A percentile compares a stretch with the other conserved stretches of the same genome.
Evolutionary conservation across 805 yeast genomes (phyloP).

Genomic region (Pichia ethanolica): DNA sequence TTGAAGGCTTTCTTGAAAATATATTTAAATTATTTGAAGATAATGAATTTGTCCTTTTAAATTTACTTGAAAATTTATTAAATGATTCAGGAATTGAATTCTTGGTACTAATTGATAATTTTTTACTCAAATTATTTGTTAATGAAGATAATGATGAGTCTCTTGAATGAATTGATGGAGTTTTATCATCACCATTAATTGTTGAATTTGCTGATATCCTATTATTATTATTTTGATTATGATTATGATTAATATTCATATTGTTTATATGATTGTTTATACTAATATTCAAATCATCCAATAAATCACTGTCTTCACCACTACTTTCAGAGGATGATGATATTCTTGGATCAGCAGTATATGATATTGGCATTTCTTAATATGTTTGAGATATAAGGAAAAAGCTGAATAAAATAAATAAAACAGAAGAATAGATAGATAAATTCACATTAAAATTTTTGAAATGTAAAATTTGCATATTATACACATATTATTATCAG

Average conservation of each 20-base stretch:
- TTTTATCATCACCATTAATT: background rate
- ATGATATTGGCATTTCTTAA: background rate
- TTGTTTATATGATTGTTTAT: too few species aligned
- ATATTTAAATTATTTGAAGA: background rate
- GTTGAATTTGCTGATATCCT: background rate
- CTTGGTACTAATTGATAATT: background rate
- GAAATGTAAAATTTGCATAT: too few species aligned
- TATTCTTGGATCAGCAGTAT: background rate
- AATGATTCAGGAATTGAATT: slow-evolving; percentile 2
- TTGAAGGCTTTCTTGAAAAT: slow-evolving; percentile 5
- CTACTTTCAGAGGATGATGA: background rate
- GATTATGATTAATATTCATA: too few species aligned
- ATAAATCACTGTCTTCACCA: background rate
- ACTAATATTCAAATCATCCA: too few species aligned
- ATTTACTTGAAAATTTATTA: slow-evolving; percentile 5
- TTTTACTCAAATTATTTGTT: background rate
- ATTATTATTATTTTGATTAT: too few species aligned
- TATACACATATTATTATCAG: too few species aligned
- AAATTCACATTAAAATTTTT: too few species aligned
- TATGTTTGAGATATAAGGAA: too few species aligned
- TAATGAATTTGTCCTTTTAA: slow-evolving; percentile 1
- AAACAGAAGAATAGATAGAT: too few species aligned
- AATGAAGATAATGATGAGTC: slow-evolving; percentile 3
- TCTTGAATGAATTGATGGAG: background rate
- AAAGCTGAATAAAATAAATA: too few species aligned